phyloP scores from a whole-genome alignment of 2,329 filamentous ascomycete species.

The Xylaria sp. region DNA sequence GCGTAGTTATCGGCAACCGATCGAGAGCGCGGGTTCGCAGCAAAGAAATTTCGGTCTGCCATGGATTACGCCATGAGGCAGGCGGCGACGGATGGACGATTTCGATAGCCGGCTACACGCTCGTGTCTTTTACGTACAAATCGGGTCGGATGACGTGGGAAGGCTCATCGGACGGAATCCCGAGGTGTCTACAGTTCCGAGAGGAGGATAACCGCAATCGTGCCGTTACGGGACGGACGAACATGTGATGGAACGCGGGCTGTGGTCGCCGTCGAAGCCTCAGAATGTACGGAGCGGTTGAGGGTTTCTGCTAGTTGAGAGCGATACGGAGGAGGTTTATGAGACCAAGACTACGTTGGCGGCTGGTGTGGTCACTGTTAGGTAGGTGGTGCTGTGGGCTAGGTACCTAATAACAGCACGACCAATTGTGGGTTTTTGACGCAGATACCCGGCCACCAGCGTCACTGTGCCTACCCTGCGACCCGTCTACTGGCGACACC shows the following conservation, averaged over 20 bases:
- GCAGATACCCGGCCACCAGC: neutral
- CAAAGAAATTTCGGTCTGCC: conserved; percentile 61
- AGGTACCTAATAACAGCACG: neutral
- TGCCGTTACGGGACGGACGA: neutral
- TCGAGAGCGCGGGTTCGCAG: conserved; percentile 53
- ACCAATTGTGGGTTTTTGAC: neutral
- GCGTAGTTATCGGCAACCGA: conserved; percentile 58
- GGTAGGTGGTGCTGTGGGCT: neutral
- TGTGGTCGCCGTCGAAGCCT: conserved; percentile 10
- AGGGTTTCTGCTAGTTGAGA: conserved; percentile 11
- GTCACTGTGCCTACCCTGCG: neutral
- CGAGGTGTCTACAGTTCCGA: neutral
- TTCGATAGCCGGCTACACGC: conserved; percentile 15
- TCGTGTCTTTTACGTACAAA: neutral
- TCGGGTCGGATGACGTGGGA: neutral
- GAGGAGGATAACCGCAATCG: neutral
- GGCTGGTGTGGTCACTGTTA: neutral
- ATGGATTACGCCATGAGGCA: conserved; percentile 70
- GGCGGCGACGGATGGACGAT: conserved; percentile 30
- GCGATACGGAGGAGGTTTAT: conserved; percentile 2
- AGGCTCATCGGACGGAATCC: neutral
- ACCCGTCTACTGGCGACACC: neutral
- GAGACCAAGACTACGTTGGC: neutral
- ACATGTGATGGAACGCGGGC: neutral
- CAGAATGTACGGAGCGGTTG: conserved; percentile 5